Conservation (phyloP, 176 grass and related monocot genomes). For the Elymus sibiricus region DNA sequence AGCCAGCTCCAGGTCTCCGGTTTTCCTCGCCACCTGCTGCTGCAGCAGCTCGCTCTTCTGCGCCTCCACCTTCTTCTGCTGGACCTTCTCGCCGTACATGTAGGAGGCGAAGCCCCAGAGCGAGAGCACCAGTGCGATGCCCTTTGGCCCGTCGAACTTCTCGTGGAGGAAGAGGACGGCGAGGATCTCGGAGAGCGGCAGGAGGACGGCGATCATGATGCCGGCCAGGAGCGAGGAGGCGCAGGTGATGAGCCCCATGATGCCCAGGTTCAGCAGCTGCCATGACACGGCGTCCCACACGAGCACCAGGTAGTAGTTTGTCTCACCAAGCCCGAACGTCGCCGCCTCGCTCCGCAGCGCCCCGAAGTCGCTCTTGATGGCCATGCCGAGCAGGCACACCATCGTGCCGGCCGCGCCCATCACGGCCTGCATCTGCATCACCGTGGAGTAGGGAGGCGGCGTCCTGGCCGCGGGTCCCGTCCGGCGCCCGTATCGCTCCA, state of each 20-base stretch:
- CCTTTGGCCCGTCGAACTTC: conserved; percentile 69
- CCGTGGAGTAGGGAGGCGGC: conserved; percentile 29
- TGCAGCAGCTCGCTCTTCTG: neutral
- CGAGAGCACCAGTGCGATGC: conserved; percentile 47
- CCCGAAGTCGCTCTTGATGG: conserved; percentile 52
- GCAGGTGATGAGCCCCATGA: conserved; percentile 56
- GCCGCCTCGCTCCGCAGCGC: conserved; percentile 51
- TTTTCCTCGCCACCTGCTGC: conserved; percentile 10
- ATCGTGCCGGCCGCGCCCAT: conserved; percentile 52
- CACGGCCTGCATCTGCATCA: conserved; percentile 70
- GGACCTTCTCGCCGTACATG: conserved; percentile 27
- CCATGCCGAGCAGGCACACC: conserved; percentile 73
- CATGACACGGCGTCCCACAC: conserved; percentile 51
- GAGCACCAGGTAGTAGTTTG: conserved; percentile 59
- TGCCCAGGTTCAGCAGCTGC: conserved; percentile 58
- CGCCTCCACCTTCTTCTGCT: conserved; percentile 21
- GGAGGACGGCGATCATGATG: conserved; percentile 54
- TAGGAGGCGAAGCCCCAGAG: conserved; percentile 52
- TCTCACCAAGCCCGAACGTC: conserved; percentile 51
- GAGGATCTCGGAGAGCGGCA: conserved; percentile 62
- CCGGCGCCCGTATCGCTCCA: conserved; percentile 26
- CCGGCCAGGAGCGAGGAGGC: conserved; percentile 64
- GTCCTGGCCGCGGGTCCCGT: neutral
- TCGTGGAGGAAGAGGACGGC: conserved; percentile 70
- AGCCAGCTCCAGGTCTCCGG: conserved; percentile 8